These are phyloP conservation scores for Penicillium brasilianum DNA, from an alignment of 2,329 filamentous ascomycete genomes.

Conservation along the genomic window DNA sequence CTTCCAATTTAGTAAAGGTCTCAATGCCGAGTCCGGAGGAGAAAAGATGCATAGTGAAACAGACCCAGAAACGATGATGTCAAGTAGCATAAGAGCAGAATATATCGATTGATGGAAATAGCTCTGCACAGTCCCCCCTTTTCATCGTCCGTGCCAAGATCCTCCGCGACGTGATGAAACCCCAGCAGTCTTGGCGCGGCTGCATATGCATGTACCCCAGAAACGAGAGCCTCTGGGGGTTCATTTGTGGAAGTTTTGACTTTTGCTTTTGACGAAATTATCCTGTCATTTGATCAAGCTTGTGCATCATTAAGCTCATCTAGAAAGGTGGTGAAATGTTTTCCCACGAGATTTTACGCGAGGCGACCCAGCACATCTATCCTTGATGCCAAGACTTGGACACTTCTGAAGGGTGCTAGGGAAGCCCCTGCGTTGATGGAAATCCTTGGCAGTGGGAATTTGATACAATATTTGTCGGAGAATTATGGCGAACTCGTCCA, in stretches of 20 bases:
- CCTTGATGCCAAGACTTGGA: slow-evolving; percentile 16
- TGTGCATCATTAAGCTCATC: neutral
- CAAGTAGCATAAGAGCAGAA: neutral
- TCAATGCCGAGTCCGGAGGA: neutral
- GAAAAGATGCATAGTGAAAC: neutral
- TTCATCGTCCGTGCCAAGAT: slow-evolving; percentile 21
- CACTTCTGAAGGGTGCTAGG: neutral
- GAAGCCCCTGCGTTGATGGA: neutral
- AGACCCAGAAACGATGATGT: neutral
- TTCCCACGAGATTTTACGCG: neutral
- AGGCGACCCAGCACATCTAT: neutral
- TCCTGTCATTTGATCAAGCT: neutral
- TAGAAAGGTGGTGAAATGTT: neutral
- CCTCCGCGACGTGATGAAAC: slow-evolving; percentile 12
- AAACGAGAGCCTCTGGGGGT: neutral
- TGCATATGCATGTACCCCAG: slow-evolving; percentile 4
- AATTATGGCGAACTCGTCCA: slow-evolving; percentile 12
- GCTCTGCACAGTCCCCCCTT: neutral
- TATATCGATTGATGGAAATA: slow-evolving; percentile 19
- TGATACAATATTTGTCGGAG: slow-evolving; percentile 23
- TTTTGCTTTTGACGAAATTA: slow-evolving; percentile 1
- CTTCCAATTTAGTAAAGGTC: neutral
- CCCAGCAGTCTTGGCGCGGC: slow-evolving; percentile 15
- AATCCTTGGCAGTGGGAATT: slow-evolving; percentile 3
- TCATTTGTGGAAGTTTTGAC: slow-evolving; percentile 22